Conservation (phyloP, 2,329 filamentous ascomycete species). For the Podosphaera xanthii region DNA sequence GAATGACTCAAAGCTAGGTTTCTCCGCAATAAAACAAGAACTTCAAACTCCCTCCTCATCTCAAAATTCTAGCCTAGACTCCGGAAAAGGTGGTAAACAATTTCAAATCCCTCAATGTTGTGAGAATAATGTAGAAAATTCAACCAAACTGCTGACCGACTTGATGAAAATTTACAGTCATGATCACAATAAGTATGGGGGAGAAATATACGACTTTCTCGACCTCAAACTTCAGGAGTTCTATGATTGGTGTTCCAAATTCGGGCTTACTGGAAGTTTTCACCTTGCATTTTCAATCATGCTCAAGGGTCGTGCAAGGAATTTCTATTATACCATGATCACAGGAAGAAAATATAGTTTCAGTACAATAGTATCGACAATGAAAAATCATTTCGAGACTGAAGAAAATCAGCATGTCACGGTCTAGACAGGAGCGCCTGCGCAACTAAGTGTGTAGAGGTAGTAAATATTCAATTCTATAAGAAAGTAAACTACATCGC, state of each 20-base stretch:
- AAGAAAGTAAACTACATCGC: too few relatives aligned
- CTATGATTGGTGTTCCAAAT: not conserved
- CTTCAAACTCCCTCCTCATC: not conserved
- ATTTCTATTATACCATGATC: not conserved
- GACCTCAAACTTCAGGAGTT: not conserved
- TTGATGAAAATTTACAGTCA: too few relatives aligned
- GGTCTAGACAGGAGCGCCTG: too few relatives aligned
- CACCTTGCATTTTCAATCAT: not conserved
- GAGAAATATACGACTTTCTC: not conserved
- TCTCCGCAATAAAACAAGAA: not conserved
- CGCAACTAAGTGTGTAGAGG: too few relatives aligned
- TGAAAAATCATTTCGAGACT: not conserved
- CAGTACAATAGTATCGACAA: not conserved
- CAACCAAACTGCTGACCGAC: not conserved
- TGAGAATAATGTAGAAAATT: not conserved
- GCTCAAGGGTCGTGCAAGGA: not conserved
- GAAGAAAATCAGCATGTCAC: not conserved
- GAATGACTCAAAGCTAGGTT: not conserved
- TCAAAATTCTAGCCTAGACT: not conserved
- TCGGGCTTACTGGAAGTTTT: not conserved
- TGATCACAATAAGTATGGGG: too few relatives aligned
- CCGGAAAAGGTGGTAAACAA: not conserved
- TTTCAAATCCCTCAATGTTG: not conserved
- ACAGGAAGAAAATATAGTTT: not conserved
- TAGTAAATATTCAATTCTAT: too few relatives aligned